A percentile compares a stretch with the other conserved stretches of the same genome.
Conservation (phyloP, 1,139 yeast genomes). For the Scheffersomyces quercinus region DNA sequence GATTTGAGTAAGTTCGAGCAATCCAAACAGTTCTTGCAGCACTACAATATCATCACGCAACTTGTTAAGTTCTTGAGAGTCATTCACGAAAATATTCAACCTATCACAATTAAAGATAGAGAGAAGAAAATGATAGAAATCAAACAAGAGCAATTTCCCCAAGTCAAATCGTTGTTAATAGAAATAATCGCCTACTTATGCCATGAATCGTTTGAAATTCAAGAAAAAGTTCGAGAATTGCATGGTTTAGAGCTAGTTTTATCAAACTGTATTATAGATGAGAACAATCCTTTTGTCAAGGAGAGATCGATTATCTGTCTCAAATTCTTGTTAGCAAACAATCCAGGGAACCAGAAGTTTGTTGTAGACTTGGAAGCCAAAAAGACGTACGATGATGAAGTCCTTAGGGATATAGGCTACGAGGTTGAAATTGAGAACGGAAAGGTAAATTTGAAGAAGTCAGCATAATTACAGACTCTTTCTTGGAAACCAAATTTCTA, state of each 20-base stretch:
- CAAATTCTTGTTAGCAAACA: constrained; percentile 63
- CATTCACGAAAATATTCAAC: constrained; percentile 48
- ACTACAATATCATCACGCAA: constrained; percentile 49
- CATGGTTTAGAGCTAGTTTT: constrained; percentile 74
- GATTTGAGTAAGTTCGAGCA: constrained; percentile 52
- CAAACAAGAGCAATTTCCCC: constrained; percentile 48
- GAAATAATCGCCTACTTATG: constrained; percentile 61
- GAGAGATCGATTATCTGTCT: constrained; percentile 83
- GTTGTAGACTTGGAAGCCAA: constrained; percentile 56
- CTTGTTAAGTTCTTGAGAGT: constrained; percentile 46
- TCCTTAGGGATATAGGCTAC: constrained; percentile 41
- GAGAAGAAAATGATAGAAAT: constrained; percentile 2
- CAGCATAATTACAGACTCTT: neutral
- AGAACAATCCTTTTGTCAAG: constrained; percentile 83
- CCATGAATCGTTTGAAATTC: constrained; percentile 53
- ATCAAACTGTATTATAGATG: constrained; percentile 83
- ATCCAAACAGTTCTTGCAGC: constrained; percentile 51
- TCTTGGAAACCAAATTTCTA: neutral
- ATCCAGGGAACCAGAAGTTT: constrained; percentile 68
- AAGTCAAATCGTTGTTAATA: constrained; percentile 58
- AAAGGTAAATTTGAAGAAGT: constrained; percentile 23
- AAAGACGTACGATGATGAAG: constrained; percentile 30
- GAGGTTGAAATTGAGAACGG: constrained; percentile 41
- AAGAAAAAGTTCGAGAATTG: constrained; percentile 63
- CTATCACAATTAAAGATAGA: constrained; percentile 14